A percentile compares a stretch with the other conserved stretches of the same genome.
Evolutionary conservation across 371 early-diverging fungal genomes (phyloP).

Genomic region (Mucor circinelloides): DNA sequence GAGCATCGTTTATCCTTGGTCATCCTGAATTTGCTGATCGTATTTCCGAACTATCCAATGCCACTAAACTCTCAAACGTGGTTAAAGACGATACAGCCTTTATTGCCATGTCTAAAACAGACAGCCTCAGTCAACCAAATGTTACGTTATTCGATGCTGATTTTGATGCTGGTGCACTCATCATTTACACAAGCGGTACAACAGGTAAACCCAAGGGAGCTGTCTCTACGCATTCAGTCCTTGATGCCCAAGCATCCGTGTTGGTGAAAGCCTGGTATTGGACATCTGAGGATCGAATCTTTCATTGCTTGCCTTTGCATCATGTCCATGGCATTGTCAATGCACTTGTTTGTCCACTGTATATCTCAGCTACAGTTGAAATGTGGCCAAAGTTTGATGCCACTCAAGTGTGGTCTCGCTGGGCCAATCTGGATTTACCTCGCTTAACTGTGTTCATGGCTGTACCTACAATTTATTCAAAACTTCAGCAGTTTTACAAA

Average conservation of each 20-base stretch:
- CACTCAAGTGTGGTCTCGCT: conserved; percentile 62
- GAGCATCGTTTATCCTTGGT: conserved; percentile 47
- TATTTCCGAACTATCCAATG: conserved; percentile 21
- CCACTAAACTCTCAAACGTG: conserved; percentile 3
- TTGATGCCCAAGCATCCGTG: conserved; percentile 67
- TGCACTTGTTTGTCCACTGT: conserved; percentile 67
- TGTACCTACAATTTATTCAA: conserved; percentile 88
- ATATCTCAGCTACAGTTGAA: conserved; percentile 75
- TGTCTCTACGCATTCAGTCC: conserved; percentile 65
- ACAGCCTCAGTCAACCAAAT: conserved; percentile 7
- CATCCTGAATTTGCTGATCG: conserved; percentile 45
- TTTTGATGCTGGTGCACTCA: conserved; percentile 59
- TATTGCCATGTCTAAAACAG: background rate
- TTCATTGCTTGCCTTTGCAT: conserved; percentile 83
- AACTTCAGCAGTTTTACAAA: conserved; percentile 56
- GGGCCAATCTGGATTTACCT: conserved; percentile 40
- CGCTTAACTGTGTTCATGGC: conserved; percentile 78
- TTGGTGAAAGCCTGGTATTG: conserved; percentile 79
- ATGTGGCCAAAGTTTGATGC: conserved; percentile 73
- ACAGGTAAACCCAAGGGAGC: conserved; percentile 86
- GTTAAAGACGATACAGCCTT: conserved; percentile 5
- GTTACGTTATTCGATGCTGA: conserved; percentile 24
- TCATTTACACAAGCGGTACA: conserved; percentile 84
- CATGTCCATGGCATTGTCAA: conserved; percentile 80
- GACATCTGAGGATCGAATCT: conserved; percentile 63